phyloP scores from a whole-genome alignment of 306 rosid species.

The Adenanthera pavonina region DNA sequence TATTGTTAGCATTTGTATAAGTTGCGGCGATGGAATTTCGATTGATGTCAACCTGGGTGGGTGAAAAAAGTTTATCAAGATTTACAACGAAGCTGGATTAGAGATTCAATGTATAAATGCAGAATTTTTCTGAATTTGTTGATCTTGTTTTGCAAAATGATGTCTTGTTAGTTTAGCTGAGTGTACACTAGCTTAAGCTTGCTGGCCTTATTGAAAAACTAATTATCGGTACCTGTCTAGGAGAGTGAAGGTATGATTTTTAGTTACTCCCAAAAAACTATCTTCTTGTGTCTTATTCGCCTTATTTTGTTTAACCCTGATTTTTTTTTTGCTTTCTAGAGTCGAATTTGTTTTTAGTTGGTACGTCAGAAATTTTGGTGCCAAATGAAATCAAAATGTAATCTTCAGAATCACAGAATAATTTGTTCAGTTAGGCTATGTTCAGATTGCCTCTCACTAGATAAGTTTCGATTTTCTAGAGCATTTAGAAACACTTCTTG shows the following conservation, averaged over 20 bases:
- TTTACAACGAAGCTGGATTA: constrained; percentile 3
- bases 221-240: background rate
- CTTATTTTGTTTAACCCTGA: background rate
- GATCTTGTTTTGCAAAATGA: background rate
- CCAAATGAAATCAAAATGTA: constrained; percentile 16
- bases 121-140: background rate
- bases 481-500: constrained; percentile 3
- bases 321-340: background rate
- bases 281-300: background rate
- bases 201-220: constrained; percentile 15
- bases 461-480: constrained; percentile 9
- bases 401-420: background rate
- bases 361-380: background rate
- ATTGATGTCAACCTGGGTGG: background rate
- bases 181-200: background rate
- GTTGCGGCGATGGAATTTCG: background rate
- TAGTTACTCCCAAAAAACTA: background rate
- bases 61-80: background rate
- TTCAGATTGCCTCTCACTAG: background rate
- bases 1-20: background rate
- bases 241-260: background rate
- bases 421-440: constrained; percentile 5
- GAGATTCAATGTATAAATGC: background rate
- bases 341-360: background rate
- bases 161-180: background rate